Base-by-base conservation (phyloP, 2,329 filamentous ascomycete species). In the Anisogramma anomala region DNA sequence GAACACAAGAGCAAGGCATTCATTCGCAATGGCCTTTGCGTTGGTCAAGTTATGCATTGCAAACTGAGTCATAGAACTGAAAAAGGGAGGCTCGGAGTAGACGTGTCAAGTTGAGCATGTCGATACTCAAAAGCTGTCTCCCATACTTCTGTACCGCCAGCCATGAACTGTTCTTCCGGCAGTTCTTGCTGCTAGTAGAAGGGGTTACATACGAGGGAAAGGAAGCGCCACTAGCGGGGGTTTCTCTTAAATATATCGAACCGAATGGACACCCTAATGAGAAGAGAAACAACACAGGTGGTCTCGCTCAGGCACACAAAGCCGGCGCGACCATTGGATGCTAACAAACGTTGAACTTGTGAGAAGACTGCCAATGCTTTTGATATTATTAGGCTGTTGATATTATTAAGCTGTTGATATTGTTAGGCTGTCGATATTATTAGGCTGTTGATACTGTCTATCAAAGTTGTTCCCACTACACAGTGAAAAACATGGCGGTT, bases 161-260 rank as follows among this genome's bases (percentile, higher is more conserved):
- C 34, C 33, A 41, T 35, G 32, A 39, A 38, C 35, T 39, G 20
- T 33, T 35, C 33, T 33, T 30, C 34, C 34, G 17, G 30, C 38
- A 39, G 35, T 22, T 33, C 36, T 32, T 33, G n/a, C 34, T 18
- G 23, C 34, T 35, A 9, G n/a, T 6, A 25, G 22, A 25, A 22
- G 38, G 34, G 32, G 23, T 34, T 38, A 44, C 32, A 47, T 37
- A 41, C 38, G 41, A 38, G 31, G 34, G 30, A 33, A 33, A 39
- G 37, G 32, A 36, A 36, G 34, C 36, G 17, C 31, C 41, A 47
- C 31, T 44, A 47, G 45, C 41, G 36, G 41, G n/a, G 15, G 30
- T 41, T 42, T 34, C 32, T 41, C 41, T 33, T 31, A 17, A n/a
- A 14, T 14, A 32, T 15, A 32, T 32, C 27, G 19, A 32, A 33